Evolutionary conservation across 352 stramenopile species (phyloP).

Genomic region (Phytophthora aleatoria): DNA sequence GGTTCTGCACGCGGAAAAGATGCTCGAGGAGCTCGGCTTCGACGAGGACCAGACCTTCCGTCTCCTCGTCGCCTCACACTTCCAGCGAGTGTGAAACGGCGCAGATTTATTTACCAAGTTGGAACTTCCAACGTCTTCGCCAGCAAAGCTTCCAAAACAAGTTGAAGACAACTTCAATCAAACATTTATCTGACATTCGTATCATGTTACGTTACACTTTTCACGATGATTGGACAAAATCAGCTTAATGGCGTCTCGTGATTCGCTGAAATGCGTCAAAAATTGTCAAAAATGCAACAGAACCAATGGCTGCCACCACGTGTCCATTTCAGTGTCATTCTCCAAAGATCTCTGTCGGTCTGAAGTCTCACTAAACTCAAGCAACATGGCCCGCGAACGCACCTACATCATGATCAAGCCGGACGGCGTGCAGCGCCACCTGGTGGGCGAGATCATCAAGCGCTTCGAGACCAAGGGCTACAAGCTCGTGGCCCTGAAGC

Average conservation of each 20-base stretch:
- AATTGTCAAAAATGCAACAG: not conserved
- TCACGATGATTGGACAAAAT: conserved; percentile 8
- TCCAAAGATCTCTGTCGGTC: conserved; percentile 30
- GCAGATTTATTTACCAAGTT: not conserved
- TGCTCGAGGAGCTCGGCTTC: conserved; percentile 46
- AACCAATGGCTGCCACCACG: conserved; percentile 24
- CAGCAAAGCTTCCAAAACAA: not conserved
- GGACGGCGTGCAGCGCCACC: conserved; percentile 93
- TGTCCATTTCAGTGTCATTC: conserved; percentile 15
- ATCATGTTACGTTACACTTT: not conserved
- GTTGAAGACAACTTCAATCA: conserved; percentile 1
- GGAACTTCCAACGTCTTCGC: not conserved
- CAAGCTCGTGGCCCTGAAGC: conserved; percentile 95
- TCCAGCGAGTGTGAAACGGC: conserved; percentile 24
- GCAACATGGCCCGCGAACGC: conserved; percentile 89
- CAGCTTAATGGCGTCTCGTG: not conserved
- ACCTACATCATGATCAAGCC: conserved; percentile 97
- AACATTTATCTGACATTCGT: not conserved
- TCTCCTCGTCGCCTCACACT: conserved; percentile 50
- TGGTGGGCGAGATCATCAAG: conserved; percentile 95
- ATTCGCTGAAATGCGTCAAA: conserved; percentile 12
- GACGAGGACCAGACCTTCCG: conserved; percentile 68
- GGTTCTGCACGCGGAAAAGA: conserved; percentile 51
- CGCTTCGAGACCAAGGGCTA: conserved; percentile 97
- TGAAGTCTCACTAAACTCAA: conserved; percentile 23